These are phyloP conservation scores for Chaetomium cochliodes DNA, from an alignment of 495 filamentous ascomycete genomes.

Conservation along the genomic window DNA sequence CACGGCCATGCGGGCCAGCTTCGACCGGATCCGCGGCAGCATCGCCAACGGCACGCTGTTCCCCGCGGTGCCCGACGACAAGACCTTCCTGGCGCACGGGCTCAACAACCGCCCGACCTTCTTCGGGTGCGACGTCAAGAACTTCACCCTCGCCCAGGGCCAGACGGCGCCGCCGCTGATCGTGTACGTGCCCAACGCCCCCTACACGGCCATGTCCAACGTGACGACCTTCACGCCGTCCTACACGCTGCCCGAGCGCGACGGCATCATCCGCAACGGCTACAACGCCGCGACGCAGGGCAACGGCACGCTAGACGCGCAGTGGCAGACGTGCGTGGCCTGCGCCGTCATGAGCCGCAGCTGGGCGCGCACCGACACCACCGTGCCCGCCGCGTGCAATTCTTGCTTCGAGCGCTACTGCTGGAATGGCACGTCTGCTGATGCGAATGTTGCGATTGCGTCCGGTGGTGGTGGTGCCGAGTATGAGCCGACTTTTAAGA, in stretches of 20 bases:
- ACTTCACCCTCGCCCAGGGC: conserved; percentile 52
- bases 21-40: conserved; percentile 63
- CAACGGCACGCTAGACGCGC: conserved; percentile 67
- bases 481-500: conserved; percentile 39
- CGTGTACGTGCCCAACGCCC: conserved; percentile 87
- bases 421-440: conserved; percentile 73
- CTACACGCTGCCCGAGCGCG: conserved; percentile 63
- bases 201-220: conserved; percentile 73
- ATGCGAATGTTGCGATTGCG: conserved; percentile 25
- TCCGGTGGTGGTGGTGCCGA: conserved; percentile 15
- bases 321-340: conserved; percentile 79
- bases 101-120: conserved; percentile 86
- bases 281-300: conserved; percentile 77
- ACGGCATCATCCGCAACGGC: conserved; percentile 80
- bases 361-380: conserved; percentile 62
- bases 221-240: conserved; percentile 65
- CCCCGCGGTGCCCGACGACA: conserved; percentile 74
- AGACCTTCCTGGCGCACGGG: conserved; percentile 84
- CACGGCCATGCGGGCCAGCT: conserved; percentile 77
- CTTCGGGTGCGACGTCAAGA: conserved; percentile 81
- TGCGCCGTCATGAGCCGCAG: conserved; percentile 84
- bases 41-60: conserved; percentile 82
- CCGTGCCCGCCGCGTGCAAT: conserved; percentile 64
- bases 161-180: conserved; percentile 60
- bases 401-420: conserved; percentile 80